Conservation (phyloP, 768 basidiomycete species). For the Candolleomyces aberdarensis region DNA sequence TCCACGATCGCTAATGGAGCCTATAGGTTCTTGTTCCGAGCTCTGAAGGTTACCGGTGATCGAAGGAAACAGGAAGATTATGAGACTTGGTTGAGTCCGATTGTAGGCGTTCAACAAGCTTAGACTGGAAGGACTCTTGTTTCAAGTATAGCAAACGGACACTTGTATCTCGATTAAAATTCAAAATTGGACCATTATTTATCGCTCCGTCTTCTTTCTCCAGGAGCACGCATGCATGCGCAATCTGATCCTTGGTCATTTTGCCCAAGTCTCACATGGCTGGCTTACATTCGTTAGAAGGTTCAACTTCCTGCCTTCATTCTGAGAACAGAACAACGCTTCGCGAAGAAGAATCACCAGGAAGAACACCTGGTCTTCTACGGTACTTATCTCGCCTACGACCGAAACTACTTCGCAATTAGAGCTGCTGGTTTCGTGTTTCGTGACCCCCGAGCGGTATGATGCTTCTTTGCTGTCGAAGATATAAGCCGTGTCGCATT, state of each 20-base stretch:
- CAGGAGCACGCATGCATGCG: too few species aligned
- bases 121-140: neutral
- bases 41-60: constrained; percentile 41
- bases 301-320: neutral
- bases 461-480: neutral
- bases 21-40: constrained; percentile 40
- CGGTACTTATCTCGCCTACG: neutral
- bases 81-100: constrained; percentile 45
- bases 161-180: too few species aligned
- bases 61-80: constrained; percentile 40
- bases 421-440: neutral
- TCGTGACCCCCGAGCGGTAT: neutral
- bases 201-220: too few species aligned
- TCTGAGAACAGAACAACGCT: neutral
- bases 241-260: too few species aligned
- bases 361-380: neutral
- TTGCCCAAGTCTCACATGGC: too few species aligned
- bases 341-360: neutral
- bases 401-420: neutral
- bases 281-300: neutral
- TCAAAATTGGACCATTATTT: too few species aligned
- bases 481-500: neutral
- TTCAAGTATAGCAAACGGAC: too few species aligned
- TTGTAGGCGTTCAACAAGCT: constrained; percentile 55
- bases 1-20: constrained; percentile 39